These are phyloP conservation scores for Naganishia vaughanmartiniae DNA, from an alignment of 768 basidiomycete genomes.

Conservation along the genomic window DNA sequence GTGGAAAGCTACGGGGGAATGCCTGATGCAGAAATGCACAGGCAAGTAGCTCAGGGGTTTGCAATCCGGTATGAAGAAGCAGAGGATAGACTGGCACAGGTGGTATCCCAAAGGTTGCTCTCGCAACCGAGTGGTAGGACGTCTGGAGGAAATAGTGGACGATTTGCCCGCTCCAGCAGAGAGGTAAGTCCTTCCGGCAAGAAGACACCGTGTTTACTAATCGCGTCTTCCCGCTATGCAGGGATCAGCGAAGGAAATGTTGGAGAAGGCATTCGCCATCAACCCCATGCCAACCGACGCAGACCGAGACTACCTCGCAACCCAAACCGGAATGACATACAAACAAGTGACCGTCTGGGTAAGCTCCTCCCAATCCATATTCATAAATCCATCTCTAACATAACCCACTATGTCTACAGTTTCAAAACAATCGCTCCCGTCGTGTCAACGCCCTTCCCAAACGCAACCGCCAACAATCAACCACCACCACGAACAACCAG, in stretches of 20 bases:
- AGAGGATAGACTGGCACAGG: background rate
- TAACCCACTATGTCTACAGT: background rate
- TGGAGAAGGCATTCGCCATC: constrained; percentile 10
- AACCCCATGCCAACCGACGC: constrained; percentile 20
- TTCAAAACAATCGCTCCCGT: constrained; percentile 30
- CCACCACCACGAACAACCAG: background rate
- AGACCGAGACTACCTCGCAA: constrained; percentile 18
- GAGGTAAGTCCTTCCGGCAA: background rate
- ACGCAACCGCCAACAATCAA: background rate
- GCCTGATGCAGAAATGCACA: background rate
- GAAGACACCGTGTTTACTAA: background rate
- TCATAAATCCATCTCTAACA: background rate
- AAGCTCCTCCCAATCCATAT: background rate
- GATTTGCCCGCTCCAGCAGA: too few relatives aligned
- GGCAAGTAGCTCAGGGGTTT: background rate
- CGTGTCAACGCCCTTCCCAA: constrained; percentile 6
- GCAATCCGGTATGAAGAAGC: background rate
- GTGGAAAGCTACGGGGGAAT: background rate
- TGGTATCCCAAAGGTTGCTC: background rate
- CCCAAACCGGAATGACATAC: constrained; percentile 9
- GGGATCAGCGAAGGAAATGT: background rate
- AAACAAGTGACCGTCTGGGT: constrained; percentile 30
- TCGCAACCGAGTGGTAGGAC: too few relatives aligned
- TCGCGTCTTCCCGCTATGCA: background rate
- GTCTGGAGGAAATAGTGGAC: too few relatives aligned